Conservation (phyloP, 495 filamentous ascomycete species). For the Rhypophila decipiens region DNA sequence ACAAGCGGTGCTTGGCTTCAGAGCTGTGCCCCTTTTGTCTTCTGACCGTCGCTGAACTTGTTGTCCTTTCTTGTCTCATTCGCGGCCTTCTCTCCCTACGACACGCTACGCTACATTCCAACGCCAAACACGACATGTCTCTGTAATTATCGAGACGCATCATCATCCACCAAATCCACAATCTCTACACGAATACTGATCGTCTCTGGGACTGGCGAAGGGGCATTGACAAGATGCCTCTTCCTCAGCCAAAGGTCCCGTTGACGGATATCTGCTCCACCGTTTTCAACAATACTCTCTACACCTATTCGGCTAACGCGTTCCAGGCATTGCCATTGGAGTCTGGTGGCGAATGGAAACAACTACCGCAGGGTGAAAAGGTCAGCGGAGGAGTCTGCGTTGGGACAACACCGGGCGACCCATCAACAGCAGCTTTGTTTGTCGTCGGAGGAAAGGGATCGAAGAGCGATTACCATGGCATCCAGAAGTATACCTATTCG, state of each 20-base stretch:
- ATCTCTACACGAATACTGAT: no score
- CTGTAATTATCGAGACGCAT: slow-evolving; percentile 13
- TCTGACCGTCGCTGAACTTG: not conserved
- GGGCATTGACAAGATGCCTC: slow-evolving; percentile 43
- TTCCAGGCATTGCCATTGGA: slow-evolving; percentile 69
- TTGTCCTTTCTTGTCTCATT: not conserved
- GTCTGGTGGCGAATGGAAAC: slow-evolving; percentile 64
- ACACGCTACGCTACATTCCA: not conserved
- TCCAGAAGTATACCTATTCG: slow-evolving; percentile 80
- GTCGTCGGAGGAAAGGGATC: slow-evolving; percentile 70
- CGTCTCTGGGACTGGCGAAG: slow-evolving; percentile 5
- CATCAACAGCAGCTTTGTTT: slow-evolving; percentile 57
- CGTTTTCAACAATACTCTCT: slow-evolving; percentile 77
- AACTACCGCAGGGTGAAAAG: slow-evolving; percentile 53
- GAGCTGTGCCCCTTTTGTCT: not conserved
- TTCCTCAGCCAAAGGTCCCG: slow-evolving; percentile 57
- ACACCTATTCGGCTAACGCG: slow-evolving; percentile 68
- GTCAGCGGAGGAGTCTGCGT: slow-evolving; percentile 77
- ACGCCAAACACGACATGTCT: slow-evolving; percentile 17
- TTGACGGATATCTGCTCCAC: slow-evolving; percentile 76
- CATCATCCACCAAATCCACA: no score
- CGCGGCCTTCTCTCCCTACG: not conserved
- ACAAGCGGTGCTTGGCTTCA: not conserved
- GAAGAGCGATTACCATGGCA: slow-evolving; percentile 56
- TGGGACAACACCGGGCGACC: slow-evolving; percentile 52